These are phyloP conservation scores for Priceomyces haplophilus DNA, from an alignment of 805 yeast genomes.

Conservation along the genomic window DNA sequence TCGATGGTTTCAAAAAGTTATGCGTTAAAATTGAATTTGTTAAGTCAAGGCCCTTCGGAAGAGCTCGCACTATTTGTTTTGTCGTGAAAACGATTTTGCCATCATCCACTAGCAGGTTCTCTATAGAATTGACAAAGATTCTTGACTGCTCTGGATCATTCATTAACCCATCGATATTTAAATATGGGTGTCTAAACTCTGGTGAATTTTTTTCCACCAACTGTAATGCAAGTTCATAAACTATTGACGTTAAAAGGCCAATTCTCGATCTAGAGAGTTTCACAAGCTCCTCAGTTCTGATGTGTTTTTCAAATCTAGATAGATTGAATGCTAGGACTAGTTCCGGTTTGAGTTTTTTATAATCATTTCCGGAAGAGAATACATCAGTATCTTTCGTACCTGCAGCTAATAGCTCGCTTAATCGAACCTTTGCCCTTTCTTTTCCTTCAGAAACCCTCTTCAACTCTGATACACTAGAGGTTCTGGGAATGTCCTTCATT, in stretches of 20 bases:
- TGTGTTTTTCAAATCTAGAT: slow-evolving; percentile 61
- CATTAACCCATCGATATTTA: slow-evolving; percentile 46
- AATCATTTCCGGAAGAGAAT: slow-evolving; percentile 27
- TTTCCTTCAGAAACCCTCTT: slow-evolving; percentile 57
- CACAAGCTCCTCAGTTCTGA: slow-evolving; percentile 62
- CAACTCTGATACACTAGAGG: slow-evolving; percentile 36
- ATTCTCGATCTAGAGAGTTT: slow-evolving; percentile 63
- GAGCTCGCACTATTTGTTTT: slow-evolving; percentile 29
- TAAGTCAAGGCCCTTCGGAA: slow-evolving; percentile 44
- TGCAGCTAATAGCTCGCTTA: slow-evolving; percentile 31
- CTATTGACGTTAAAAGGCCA: slow-evolving; percentile 63
- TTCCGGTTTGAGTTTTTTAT: slow-evolving; percentile 45
- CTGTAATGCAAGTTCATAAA: slow-evolving; percentile 58
- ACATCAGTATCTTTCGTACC: slow-evolving; percentile 25
- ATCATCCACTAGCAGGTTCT: slow-evolving; percentile 30
- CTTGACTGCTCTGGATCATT: slow-evolving; percentile 46
- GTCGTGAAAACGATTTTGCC: slow-evolving; percentile 35
- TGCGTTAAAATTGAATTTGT: slow-evolving; percentile 44
- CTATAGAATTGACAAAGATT: slow-evolving; percentile 26
- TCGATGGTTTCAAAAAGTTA: slow-evolving; percentile 37
- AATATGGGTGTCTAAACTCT: slow-evolving; percentile 36
- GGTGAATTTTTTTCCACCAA: slow-evolving; percentile 58
- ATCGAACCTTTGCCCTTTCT: slow-evolving; percentile 44
- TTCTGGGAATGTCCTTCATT: slow-evolving; percentile 34
- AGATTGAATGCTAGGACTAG: slow-evolving; percentile 60